Percentiles rank a stretch among this genome's conserved stretches.
These are phyloP conservation scores for Tanacetum coccineum DNA, from an alignment of 129 eudicot genomes.

Conservation along the genomic window DNA sequence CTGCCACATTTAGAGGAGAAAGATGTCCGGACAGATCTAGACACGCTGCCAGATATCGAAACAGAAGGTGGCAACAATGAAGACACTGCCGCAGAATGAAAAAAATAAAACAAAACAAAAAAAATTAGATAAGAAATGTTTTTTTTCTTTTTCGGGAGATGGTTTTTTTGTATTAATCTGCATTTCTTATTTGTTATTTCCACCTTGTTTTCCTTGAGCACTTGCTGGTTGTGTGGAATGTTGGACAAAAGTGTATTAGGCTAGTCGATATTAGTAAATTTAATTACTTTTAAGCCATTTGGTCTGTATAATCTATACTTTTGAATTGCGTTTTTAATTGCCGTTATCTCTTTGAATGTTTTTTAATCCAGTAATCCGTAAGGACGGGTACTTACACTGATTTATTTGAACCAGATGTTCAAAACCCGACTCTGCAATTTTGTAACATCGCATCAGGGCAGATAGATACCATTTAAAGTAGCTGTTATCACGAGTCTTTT, in stretches of 20 bases:
- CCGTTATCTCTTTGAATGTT: constrained; percentile 3
- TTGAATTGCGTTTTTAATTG: neutral
- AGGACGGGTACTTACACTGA: too few species aligned
- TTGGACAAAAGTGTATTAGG: neutral
- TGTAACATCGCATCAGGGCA: too few species aligned
- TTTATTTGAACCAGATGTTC: too few species aligned
- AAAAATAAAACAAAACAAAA: neutral
- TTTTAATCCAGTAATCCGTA: neutral
- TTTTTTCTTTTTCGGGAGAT: constrained; percentile 13
- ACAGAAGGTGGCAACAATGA: constrained; percentile 53
- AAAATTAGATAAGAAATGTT: neutral
- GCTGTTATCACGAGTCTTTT: neutral
- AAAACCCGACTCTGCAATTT: too few species aligned
- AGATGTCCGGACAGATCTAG: constrained; percentile 46
- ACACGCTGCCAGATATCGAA: constrained; percentile 58
- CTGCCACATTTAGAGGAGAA: constrained; percentile 45
- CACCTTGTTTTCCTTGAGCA: constrained; percentile 18
- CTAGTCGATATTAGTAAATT: constrained; percentile 8
- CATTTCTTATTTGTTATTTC: constrained; percentile 19
- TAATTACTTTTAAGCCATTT: constrained; percentile 2
- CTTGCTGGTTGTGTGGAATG: constrained; percentile 25
- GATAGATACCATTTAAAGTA: neutral
- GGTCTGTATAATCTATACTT: constrained; percentile 7
- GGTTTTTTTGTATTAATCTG: constrained; percentile 5
- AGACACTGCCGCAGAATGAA: constrained; percentile 59